Evolutionary conservation across 2,329 filamentous ascomycete genomes (phyloP), one percentile per base, ranked within the genome.

Genomic region (Zarea fungicola): DNA sequence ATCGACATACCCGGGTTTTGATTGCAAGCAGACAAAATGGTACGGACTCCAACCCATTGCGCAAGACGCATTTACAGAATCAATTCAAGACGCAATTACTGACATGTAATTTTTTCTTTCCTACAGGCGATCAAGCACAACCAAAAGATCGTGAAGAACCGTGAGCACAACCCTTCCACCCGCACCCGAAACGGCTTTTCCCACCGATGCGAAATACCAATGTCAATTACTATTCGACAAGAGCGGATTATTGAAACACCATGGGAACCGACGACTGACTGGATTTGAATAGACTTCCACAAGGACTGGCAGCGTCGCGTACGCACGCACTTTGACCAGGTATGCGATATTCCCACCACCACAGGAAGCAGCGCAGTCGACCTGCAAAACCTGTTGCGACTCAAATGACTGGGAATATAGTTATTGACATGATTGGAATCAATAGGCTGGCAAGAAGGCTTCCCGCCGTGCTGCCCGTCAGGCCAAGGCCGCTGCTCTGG

Each of bases 231-330:
- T n/a, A n/a, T n/a, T n/a, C n/a, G n/a, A n/a, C n/a, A n/a, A n/a
- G n/a, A n/a, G n/a, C n/a, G n/a, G n/a, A n/a, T n/a, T n/a, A n/a
- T n/a, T n/a, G n/a, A n/a, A n/a, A n/a, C n/a, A n/a, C 28, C 44
- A 26, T 18, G 23, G 41, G 37, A 49, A 35, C 26, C 29, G 32
- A 44, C 34, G 49, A 52, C 50, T 51, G 52, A 52, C 43, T 41
- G 45, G 32, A 45, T 21, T 26, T 48, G 28, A 48, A 29, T 68
- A 93, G 88, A 96, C 74, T 96, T 96, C 89, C 91, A 89, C 80
- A 96, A 96, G 89, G 91, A 99, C 83, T 99, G 93, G 93, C 91
- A 97, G 78, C 89, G 90, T 80, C 89, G 91, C 79, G 93, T 99
- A 72, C 89, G 90, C 78, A 88, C 89, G 77, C 93, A 99, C 84